Conservation (phyloP, 2,329 filamentous ascomycete species). For the Parascedosporium putredinis region DNA sequence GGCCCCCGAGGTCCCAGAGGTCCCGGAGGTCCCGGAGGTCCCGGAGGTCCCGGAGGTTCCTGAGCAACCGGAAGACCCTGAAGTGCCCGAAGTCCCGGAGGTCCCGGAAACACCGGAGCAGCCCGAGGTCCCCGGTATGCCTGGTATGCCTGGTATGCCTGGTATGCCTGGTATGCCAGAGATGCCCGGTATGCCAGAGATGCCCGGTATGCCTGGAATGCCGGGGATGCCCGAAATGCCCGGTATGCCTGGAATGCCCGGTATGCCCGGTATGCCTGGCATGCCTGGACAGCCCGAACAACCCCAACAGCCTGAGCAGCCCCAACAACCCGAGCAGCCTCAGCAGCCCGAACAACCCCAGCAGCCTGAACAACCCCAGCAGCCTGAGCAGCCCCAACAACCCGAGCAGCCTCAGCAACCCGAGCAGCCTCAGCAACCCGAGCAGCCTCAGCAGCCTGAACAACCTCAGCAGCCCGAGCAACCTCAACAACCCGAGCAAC, state of each 20-base stretch:
- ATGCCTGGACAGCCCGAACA: neutral
- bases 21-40: too few relatives aligned
- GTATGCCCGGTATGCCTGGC: neutral
- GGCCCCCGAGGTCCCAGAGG: neutral
- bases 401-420: neutral
- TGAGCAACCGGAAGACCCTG: too few relatives aligned
- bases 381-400: neutral
- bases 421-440: neutral
- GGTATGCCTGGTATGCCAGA: neutral
- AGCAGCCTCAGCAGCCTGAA: neutral
- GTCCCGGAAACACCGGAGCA: too few relatives aligned
- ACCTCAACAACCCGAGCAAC: neutral
- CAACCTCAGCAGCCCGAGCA: constrained; percentile 2
- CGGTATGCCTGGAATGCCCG: neutral
- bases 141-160: neutral
- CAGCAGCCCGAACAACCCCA: neutral
- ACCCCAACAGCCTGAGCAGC: neutral
- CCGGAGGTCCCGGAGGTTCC: too few relatives aligned
- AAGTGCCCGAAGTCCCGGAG: too few relatives aligned
- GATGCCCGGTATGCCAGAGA: neutral
- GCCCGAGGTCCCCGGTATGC: neutral
- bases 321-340: neutral
- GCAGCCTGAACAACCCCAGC: neutral
- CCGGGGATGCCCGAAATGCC: neutral
- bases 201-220: neutral